A percentile compares a stretch with the other conserved stretches of the same genome.
These are phyloP conservation scores for Yamadazyma trypodendri DNA, from an alignment of 1,139 yeast species.

Conservation along the genomic window DNA sequence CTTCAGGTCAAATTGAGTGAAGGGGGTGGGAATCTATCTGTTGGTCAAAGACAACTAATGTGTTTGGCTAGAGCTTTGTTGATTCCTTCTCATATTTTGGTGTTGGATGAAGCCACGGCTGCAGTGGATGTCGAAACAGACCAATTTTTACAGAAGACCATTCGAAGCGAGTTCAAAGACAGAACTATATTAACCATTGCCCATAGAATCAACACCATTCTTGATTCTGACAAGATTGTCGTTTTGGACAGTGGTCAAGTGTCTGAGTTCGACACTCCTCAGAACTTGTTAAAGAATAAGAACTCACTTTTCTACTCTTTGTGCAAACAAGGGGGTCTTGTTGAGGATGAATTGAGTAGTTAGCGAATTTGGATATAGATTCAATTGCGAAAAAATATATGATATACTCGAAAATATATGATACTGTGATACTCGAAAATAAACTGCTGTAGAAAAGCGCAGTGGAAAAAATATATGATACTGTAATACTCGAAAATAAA, in stretches of 20 bases:
- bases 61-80: slow-evolving; percentile 87
- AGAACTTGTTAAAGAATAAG: slow-evolving; percentile 59
- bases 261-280: slow-evolving; percentile 85
- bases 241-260: slow-evolving; percentile 85
- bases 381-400: too few relatives aligned
- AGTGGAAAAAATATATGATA: too few relatives aligned
- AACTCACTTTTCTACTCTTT: slow-evolving; percentile 76
- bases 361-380: neutral
- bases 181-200: slow-evolving; percentile 94
- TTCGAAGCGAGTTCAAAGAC: slow-evolving; percentile 78
- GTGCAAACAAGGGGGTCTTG: slow-evolving; percentile 49
- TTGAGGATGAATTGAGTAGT: neutral
- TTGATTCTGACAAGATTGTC: slow-evolving; percentile 86
- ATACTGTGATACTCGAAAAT: too few relatives aligned
- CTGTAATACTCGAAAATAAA: too few relatives aligned
- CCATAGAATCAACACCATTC: slow-evolving; percentile 87
- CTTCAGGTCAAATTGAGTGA: slow-evolving; percentile 68
- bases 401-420: too few relatives aligned
- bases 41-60: slow-evolving; percentile 90
- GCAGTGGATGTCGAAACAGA: slow-evolving; percentile 98
- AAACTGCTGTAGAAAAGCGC: too few relatives aligned
- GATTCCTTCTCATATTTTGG: slow-evolving; percentile 73
- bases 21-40: slow-evolving; percentile 86
- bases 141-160: slow-evolving; percentile 79
- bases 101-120: slow-evolving; percentile 95